Base-by-base conservation (phyloP, 1,284 basidiomycete genomes). In the Rhodotorula sp. region DNA sequence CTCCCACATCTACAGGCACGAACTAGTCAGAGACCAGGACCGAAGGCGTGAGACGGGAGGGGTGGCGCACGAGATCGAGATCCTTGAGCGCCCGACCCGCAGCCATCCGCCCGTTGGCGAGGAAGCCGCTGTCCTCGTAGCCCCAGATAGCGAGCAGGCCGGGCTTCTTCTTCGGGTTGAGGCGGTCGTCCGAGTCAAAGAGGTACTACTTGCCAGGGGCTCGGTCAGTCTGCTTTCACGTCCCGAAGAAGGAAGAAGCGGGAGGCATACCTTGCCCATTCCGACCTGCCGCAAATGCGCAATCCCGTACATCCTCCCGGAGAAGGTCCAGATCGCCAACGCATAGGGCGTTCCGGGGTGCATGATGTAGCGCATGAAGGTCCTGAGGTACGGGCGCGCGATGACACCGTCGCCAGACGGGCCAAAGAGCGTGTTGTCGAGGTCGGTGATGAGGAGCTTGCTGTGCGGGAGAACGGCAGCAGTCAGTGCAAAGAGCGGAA, bases 391-490 rank as follows among this genome's bases (percentile, higher is more conserved):
- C 21, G 73, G 73, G 1, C 73, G 61, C 61, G 73, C 64, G 39
- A 69, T 53, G 39, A 72, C 68, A 15, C 61, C 61, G 36, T 66
- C 61, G 1, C 57, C 65, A 0, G 51, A 41, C 5, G 73, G 73
- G 1, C 64, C 73, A 51, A 72, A 70, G 12, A 75, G 56, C 5
- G 73, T 75, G 48, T 75, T 75, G 70, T 75, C 73, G 59, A 75
- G 63, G 41, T 73, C 62, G 25, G 44, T 51, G 22, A 65, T 22
- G 58, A 63, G 59, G 4, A 64, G 53, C 15, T 61, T 61, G 48
- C 58, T 60, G 39, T 19, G 3, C 41, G 29, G 10, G 27, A 19
- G 13, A 17, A 15, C 21, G 22, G 48, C 13, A 12, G 10, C 27
- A 61, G n/a, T 3, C 25, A 3, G 8, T 19, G 25, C 2, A 15